These are phyloP conservation scores for Diplodia sapinea DNA, from an alignment of 2,329 filamentous ascomycete species.

Conservation along the genomic window DNA sequence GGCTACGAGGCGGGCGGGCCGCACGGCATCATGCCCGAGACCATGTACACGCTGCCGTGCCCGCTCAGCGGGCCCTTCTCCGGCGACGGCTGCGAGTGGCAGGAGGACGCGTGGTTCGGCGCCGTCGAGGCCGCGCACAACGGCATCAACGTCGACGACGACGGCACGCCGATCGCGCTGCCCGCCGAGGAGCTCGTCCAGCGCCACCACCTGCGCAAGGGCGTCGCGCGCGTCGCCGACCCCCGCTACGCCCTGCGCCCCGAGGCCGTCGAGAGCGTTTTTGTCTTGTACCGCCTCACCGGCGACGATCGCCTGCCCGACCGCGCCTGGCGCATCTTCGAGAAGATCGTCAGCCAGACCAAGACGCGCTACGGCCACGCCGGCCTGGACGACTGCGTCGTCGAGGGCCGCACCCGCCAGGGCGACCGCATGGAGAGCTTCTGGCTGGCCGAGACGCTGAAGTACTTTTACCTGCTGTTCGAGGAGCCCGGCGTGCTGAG, in stretches of 20 bases:
- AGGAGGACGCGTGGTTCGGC: constrained; percentile 63
- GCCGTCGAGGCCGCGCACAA: constrained; percentile 55
- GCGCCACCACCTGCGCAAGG: constrained; percentile 16
- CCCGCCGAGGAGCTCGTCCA: constrained; percentile 3
- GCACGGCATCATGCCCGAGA: constrained; percentile 67
- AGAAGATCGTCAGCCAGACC: constrained; percentile 50
- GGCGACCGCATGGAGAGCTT: constrained; percentile 56
- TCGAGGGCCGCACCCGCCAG: constrained; percentile 43
- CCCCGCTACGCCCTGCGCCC: constrained; percentile 41
- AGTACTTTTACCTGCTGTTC: constrained; percentile 58
- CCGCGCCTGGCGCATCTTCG: constrained; percentile 58
- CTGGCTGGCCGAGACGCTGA: constrained; percentile 58
- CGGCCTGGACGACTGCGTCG: constrained; percentile 50
- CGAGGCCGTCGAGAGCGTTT: constrained; percentile 66
- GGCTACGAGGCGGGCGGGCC: constrained; percentile 60
- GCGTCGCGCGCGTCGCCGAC: constrained; percentile 24
- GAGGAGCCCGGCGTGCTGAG: constrained; percentile 51
- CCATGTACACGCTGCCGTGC: constrained; percentile 61
- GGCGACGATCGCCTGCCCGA: constrained; percentile 57
- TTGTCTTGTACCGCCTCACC: constrained; percentile 57
- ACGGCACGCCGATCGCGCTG: background rate
- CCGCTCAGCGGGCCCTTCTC: constrained; percentile 34
- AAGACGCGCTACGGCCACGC: constrained; percentile 55
- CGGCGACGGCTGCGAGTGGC: constrained; percentile 56
- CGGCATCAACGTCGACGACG: background rate